phyloP scores from a whole-genome alignment of 2,329 filamentous ascomycete species.

The Xylaria polymorpha region DNA sequence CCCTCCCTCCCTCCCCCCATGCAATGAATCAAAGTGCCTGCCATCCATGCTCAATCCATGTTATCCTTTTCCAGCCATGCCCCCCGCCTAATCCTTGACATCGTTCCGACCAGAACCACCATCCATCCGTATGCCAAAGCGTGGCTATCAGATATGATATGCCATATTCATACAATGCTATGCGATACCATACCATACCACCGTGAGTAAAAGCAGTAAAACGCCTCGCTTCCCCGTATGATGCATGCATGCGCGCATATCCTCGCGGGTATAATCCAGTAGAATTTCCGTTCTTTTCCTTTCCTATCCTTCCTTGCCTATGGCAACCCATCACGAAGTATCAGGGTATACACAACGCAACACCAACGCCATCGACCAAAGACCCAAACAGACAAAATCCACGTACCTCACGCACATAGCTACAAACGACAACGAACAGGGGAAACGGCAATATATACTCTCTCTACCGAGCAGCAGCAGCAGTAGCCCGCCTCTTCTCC shows the following conservation, averaged over 20 bases:
- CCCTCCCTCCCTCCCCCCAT: background rate
- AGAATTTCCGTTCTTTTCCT: background rate
- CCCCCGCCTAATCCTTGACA: background rate
- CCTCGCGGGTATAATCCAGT: background rate
- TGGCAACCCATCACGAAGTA: too few species aligned
- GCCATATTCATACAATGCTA: background rate
- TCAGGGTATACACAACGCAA: too few species aligned
- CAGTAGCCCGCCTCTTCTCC: conserved; percentile 49
- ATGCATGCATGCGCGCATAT: background rate
- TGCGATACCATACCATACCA: background rate
- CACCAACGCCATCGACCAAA: background rate
- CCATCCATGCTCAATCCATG: background rate
- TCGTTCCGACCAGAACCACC: background rate
- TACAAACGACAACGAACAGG: too few species aligned
- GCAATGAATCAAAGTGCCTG: conserved; percentile 1
- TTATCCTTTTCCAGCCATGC: background rate
- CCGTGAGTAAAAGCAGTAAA: background rate
- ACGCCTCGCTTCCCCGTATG: background rate
- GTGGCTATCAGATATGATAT: background rate
- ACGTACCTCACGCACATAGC: background rate
- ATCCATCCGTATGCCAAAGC: background rate
- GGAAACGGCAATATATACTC: background rate
- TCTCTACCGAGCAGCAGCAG: conserved; percentile 5
- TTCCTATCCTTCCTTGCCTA: background rate
- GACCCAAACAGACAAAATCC: background rate